Base-by-base conservation (phyloP, 1,139 yeast species). In the Zygotorulaspora mrakii region DNA sequence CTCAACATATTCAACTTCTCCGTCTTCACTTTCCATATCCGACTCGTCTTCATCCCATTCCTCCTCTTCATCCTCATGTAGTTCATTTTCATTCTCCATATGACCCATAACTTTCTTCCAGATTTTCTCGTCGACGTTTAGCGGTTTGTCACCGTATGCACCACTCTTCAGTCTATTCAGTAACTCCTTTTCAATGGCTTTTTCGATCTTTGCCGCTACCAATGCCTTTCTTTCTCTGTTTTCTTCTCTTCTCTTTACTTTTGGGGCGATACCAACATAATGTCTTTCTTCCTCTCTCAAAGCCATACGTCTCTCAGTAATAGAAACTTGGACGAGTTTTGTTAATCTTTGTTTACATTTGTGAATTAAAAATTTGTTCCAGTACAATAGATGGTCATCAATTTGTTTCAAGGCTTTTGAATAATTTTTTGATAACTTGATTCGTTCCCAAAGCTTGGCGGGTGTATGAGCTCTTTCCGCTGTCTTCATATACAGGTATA, bases 381-480 rank as follows among this genome's bases (percentile, higher is more conserved):
- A 91, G 67, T 89, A 88, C 45, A 82, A 73, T 52, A 91, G 72
- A 56, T 87, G 85, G 47, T 79, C 81, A 62, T 89, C 97, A 45
- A 91, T 77, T 65, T 91, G 98, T 51, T 76, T 75, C 55, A 91
- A 73, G 4, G 98, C 97, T 60, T 76, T 82, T 40, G 82, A 75
- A 62, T 88, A 91, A 64, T 91, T 89, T 62, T 86, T 87, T 43
- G 94, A 84, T 46, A 91, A 72, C 62, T 82, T 82, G 61, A 91
- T 81, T 55, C 97, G 75, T 66, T 91, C 96, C 98, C 98, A 91
- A 65, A 86, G 70, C 57, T 84, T 84, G 33, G 85, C 77, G 10
- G 98, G 98, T 54, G 87, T 84, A 62, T 91, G 98, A 17, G 95
- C 94, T 66, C 98, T 78, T 69, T 91, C 98, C 1, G 94, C 95